Base-by-base conservation (phyloP, 345 rosid genomes). In the Hevea brasiliensis region DNA sequence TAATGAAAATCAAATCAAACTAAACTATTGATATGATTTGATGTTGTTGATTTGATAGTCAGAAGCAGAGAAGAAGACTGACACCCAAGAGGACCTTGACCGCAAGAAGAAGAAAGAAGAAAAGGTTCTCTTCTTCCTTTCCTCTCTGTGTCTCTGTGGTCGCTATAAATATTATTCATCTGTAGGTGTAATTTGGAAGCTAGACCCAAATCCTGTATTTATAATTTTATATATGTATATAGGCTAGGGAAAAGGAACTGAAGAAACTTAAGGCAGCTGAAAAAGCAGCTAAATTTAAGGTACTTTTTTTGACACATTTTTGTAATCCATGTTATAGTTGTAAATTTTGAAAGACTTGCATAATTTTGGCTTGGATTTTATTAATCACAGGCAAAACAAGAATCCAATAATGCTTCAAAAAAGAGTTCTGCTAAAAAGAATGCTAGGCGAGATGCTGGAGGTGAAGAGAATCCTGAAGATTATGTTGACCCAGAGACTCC, bases 61-160 rank as follows among this genome's bases (percentile, higher is more conserved):
- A 26, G 70, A 66, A 66, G 6, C 26, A 26, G 96, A 86, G 73
- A 79, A 80, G 71, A 88, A 85, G 83, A 78, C 74, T 3, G 84
- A 76, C 59, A 88, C 91, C 7, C 88, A 78, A 13, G 93, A 91
- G 73, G 98, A 93, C 24, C 87, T 86, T 20, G 98, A 93, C 82
- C 80, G 92, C 53, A 89, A 93, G 88, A 91, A 91, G 90, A 93
- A 86, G 83, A 93, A 91, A 74, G 97, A 93, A 69, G 96, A 93
- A 74, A 91, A 91, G 88, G 98, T 92, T 61, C 45, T 51, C 60
- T 65, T 55, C 26, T 20, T 58, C 3, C 42, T 29, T 58, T 15
- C 8, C 14, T 21, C 20, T 69, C 20, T 12, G 6, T 56, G 0
- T 27, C 6, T 0, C 8, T 27, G 44, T 26, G 8, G 18, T 0